phyloP scores from a whole-genome alignment of 2,329 filamentous ascomycete genomes.

The Curvularia lunata region DNA sequence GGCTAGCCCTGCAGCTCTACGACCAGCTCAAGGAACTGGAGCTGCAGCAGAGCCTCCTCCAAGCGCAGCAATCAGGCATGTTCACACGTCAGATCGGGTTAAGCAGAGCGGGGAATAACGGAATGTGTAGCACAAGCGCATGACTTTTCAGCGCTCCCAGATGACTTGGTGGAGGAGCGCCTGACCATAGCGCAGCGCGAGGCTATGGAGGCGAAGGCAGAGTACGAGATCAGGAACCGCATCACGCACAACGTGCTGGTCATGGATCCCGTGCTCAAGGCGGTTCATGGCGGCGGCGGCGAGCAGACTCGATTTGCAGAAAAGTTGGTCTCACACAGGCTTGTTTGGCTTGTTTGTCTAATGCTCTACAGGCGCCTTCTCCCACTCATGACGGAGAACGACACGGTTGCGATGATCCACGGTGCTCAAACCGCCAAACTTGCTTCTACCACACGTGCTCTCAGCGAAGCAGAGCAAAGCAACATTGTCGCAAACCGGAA shows the following conservation, averaged over 20 bases:
- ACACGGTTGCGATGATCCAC: slow-evolving; percentile 68
- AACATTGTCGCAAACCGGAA: slow-evolving; percentile 62
- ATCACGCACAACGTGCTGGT: slow-evolving; percentile 72
- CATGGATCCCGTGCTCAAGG: slow-evolving; percentile 77
- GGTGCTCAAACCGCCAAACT: slow-evolving; percentile 65
- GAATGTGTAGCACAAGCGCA: slow-evolving; percentile 31
- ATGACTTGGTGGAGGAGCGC: slow-evolving; percentile 60
- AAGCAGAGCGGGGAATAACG: slow-evolving; percentile 20
- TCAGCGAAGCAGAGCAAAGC: slow-evolving; percentile 65
- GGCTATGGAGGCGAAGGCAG: slow-evolving; percentile 72
- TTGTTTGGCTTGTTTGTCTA: slow-evolving; percentile 10
- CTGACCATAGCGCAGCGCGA: slow-evolving; percentile 65
- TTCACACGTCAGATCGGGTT: background rate
- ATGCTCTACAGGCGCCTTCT: slow-evolving; percentile 64
- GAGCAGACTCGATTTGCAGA: slow-evolving; percentile 70
- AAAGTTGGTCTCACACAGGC: slow-evolving; percentile 58
- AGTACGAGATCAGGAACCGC: slow-evolving; percentile 72
- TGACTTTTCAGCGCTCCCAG: slow-evolving; percentile 50
- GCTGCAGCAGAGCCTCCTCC: slow-evolving; percentile 72
- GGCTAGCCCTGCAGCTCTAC: slow-evolving; percentile 70
- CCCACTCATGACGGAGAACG: slow-evolving; percentile 70
- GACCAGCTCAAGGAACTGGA: slow-evolving; percentile 74
- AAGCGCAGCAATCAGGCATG: slow-evolving; percentile 49
- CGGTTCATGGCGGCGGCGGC: slow-evolving; percentile 72
- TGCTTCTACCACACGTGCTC: slow-evolving; percentile 58